Conservation (phyloP, 192 early-diverging fungal species). For the Entomortierella beljakovae region DNA sequence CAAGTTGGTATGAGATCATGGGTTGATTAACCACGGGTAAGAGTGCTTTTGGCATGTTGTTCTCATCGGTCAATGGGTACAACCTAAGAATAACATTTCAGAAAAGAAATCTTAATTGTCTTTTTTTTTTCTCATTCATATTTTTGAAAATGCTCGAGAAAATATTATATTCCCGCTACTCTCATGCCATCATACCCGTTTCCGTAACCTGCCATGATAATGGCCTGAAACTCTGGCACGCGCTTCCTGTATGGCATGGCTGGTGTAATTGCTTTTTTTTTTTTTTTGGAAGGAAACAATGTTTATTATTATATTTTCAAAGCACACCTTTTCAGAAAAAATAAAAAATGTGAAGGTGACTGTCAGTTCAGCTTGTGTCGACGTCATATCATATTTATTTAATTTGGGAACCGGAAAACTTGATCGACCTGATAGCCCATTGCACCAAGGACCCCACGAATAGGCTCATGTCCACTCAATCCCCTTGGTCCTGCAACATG, state of each 20-base stretch:
- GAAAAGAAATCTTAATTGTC: not conserved
- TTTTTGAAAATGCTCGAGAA: not conserved
- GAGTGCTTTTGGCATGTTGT: slow-evolving; percentile 91
- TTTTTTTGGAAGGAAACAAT: no score
- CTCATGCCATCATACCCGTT: slow-evolving; percentile 59
- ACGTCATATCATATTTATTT: not conserved
- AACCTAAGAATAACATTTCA: slow-evolving; percentile 53
- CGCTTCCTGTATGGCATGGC: slow-evolving; percentile 51
- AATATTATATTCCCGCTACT: not conserved
- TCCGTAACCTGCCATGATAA: slow-evolving; percentile 75
- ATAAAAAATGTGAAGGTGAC: no score
- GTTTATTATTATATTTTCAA: no score
- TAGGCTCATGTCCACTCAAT: slow-evolving; percentile 64
- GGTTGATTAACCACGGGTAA: slow-evolving; percentile 96
- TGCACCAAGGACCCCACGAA: slow-evolving; percentile 62
- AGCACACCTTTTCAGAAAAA: no score
- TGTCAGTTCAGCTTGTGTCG: not conserved
- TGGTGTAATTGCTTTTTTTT: not conserved
- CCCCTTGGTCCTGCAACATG: slow-evolving; percentile 66
- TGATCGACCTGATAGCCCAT: slow-evolving; percentile 63
- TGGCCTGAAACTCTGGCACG: slow-evolving; percentile 73
- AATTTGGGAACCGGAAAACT: slow-evolving; percentile 72
- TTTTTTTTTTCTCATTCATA: not conserved
- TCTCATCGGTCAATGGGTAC: slow-evolving; percentile 83
- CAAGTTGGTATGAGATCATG: slow-evolving; percentile 92